These are phyloP conservation scores for Mycena olivaceomarginata DNA, from an alignment of 768 basidiomycete genomes.

Conservation along the genomic window DNA sequence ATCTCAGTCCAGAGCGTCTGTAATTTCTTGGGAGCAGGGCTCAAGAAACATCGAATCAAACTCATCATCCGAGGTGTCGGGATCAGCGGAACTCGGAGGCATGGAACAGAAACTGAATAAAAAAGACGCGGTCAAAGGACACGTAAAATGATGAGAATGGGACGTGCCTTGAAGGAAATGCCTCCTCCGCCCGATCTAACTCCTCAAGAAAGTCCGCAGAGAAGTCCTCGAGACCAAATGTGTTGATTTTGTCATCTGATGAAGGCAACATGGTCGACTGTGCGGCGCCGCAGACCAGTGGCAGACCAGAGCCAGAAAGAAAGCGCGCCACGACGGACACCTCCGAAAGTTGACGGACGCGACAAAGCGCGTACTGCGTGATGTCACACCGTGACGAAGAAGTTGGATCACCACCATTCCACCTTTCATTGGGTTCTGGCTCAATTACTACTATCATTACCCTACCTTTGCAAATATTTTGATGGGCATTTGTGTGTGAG, in stretches of 20 bases:
- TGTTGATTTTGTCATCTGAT: slow-evolving; percentile 23
- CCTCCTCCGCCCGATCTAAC: slow-evolving; percentile 31
- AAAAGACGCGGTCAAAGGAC: neutral
- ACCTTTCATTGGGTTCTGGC: no score
- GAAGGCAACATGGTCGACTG: neutral
- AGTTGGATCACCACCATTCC: no score
- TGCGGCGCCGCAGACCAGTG: no score
- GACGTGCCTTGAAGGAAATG: slow-evolving; percentile 40
- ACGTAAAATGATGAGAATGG: neutral
- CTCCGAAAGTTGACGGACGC: no score
- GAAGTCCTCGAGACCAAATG: slow-evolving; percentile 20
- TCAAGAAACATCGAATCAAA: slow-evolving; percentile 23
- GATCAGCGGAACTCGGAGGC: slow-evolving; percentile 20
- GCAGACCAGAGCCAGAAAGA: no score
- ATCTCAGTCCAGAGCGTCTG: slow-evolving; percentile 24
- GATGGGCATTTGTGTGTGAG: no score
- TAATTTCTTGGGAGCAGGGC: slow-evolving; percentile 29
- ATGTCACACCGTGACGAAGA: no score
- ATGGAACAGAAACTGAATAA: slow-evolving; percentile 24
- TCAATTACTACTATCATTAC: no score
- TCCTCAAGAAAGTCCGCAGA: slow-evolving; percentile 17
- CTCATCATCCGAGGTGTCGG: neutral
- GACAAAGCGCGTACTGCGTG: no score
- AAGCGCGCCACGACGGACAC: no score
- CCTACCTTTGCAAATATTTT: no score